Evolutionary conservation across 768 basidiomycete genomes (phyloP).

Genomic region (Serendipita sp.): DNA sequence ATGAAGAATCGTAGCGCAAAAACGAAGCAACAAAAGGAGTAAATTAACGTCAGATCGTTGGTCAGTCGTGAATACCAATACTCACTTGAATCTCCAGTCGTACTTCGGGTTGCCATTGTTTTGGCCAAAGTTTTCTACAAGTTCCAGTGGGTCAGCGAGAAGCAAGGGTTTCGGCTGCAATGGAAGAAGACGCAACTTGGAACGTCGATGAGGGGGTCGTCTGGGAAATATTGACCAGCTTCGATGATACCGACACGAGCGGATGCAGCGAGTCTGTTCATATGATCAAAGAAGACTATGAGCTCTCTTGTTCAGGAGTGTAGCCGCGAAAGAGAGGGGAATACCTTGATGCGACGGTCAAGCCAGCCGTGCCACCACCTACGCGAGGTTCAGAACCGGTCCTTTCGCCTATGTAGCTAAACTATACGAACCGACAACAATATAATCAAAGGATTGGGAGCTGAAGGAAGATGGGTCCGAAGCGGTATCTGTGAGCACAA

Average conservation of each 20-base stretch:
- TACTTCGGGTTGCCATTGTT: constrained; percentile 12
- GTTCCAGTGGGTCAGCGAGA: not conserved
- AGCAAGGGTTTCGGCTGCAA: not conserved
- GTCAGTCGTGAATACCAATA: not conserved
- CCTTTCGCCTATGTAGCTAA: no score
- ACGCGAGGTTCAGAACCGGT: no score
- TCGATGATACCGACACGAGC: constrained; percentile 17
- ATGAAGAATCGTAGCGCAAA: no score
- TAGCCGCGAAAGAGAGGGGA: constrained; percentile 1
- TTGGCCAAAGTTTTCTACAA: constrained; percentile 12
- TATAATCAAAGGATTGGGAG: constrained; percentile 1
- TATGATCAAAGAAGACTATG: not conserved
- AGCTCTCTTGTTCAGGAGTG: not conserved
- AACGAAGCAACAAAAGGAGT: no score
- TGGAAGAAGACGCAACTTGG: constrained; percentile 11
- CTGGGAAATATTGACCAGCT: constrained; percentile 12
- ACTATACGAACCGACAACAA: not conserved
- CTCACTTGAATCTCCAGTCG: constrained; percentile 14
- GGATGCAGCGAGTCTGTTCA: not conserved
- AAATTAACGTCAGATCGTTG: not conserved
- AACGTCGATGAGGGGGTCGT: constrained; percentile 15
- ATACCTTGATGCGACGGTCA: constrained; percentile 13
- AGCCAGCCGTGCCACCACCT: constrained; percentile 16
- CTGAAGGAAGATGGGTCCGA: not conserved
- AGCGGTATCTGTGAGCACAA: not conserved